Percentiles rank a stretch among this genome's conserved stretches.
phyloP scores from a whole-genome alignment of 495 filamentous ascomycete genomes.

The Aeminium ludgeri region DNA sequence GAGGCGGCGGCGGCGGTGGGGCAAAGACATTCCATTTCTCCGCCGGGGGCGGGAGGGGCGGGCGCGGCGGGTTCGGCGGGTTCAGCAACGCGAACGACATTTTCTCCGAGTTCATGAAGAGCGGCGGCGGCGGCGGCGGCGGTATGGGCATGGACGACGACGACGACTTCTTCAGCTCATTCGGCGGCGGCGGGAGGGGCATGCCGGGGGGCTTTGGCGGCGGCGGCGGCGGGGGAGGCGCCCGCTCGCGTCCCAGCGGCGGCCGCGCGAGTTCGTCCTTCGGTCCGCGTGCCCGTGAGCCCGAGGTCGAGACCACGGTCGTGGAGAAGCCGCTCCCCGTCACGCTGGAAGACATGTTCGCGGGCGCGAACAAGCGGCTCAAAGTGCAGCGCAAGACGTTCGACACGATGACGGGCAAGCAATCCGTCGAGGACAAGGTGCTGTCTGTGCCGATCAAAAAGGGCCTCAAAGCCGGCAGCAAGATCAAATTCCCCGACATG shows the following conservation, averaged over 20 bases:
- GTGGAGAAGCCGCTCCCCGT: slow-evolving; percentile 71
- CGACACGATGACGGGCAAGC: slow-evolving; percentile 60
- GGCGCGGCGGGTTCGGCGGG: slow-evolving; percentile 41
- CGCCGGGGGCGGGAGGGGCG: slow-evolving; percentile 40
- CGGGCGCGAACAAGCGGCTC: slow-evolving; percentile 81
- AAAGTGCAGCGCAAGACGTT: slow-evolving; percentile 93
- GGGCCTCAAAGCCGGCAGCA: slow-evolving; percentile 85
- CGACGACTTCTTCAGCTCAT: slow-evolving; percentile 25
- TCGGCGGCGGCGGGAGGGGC: slow-evolving; percentile 10
- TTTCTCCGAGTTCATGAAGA: slow-evolving; percentile 62
- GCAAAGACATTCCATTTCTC: slow-evolving; percentile 59
- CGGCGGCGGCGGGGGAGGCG: slow-evolving; percentile 21
- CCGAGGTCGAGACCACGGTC: slow-evolving; percentile 62
- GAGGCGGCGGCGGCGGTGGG: slow-evolving; percentile 33
- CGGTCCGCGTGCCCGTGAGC: slow-evolving; percentile 34
- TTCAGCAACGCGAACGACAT: slow-evolving; percentile 74
- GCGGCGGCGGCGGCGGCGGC: slow-evolving; percentile 32
- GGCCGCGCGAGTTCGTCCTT: slow-evolving; percentile 28
- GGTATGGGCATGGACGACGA: slow-evolving; percentile 24
- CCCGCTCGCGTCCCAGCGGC: slow-evolving; percentile 22
- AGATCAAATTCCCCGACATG: slow-evolving; percentile 92
- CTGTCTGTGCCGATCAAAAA: slow-evolving; percentile 89
- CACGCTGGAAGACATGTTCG: slow-evolving; percentile 72
- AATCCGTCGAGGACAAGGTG: slow-evolving; percentile 71
- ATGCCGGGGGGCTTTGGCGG: slow-evolving; percentile 1